Evolutionary conservation across 2,329 filamentous ascomycete genomes (phyloP).

Genomic region (Xylaria sp.): DNA sequence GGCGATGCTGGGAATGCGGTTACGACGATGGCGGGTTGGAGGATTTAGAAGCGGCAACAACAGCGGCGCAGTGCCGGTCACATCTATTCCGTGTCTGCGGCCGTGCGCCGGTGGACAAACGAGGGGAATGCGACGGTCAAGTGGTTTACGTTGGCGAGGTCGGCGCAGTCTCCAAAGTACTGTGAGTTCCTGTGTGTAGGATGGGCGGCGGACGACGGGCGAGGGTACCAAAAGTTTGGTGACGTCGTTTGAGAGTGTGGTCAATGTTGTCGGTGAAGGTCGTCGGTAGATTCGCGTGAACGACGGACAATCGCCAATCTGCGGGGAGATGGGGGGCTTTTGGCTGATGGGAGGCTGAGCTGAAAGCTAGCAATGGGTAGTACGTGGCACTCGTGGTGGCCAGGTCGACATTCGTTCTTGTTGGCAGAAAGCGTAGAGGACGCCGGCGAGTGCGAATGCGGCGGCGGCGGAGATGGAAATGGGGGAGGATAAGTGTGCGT

Average conservation of each 20-base stretch:
- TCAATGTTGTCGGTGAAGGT: slow-evolving; percentile 19
- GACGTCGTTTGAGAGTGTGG: slow-evolving; percentile 9
- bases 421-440: slow-evolving; percentile 11
- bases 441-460: slow-evolving; percentile 12
- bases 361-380: slow-evolving; percentile 8
- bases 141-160: slow-evolving; percentile 30
- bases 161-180: slow-evolving; percentile 37
- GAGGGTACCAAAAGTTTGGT: slow-evolving; percentile 7
- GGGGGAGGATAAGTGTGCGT: slow-evolving; percentile 16
- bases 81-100: slow-evolving; percentile 46
- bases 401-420: neutral
- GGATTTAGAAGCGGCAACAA: slow-evolving; percentile 34
- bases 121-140: slow-evolving; percentile 39
- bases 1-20: slow-evolving; percentile 37
- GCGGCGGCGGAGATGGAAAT: slow-evolving; percentile 28
- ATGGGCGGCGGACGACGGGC: slow-evolving; percentile 2
- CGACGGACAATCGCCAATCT: slow-evolving; percentile 16
- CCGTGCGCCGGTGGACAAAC: slow-evolving; percentile 43
- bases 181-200: slow-evolving; percentile 24
- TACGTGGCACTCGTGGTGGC: slow-evolving; percentile 3
- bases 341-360: slow-evolving; percentile 6
- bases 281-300: slow-evolving; percentile 14
- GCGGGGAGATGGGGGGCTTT: slow-evolving; percentile 1
- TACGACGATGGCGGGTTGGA: slow-evolving; percentile 31
- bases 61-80: slow-evolving; percentile 40